Evolutionary conservation across 1,284 basidiomycete genomes (phyloP), one percentile per base, ranked within the genome.

Genomic region (Pascua guehoae): DNA sequence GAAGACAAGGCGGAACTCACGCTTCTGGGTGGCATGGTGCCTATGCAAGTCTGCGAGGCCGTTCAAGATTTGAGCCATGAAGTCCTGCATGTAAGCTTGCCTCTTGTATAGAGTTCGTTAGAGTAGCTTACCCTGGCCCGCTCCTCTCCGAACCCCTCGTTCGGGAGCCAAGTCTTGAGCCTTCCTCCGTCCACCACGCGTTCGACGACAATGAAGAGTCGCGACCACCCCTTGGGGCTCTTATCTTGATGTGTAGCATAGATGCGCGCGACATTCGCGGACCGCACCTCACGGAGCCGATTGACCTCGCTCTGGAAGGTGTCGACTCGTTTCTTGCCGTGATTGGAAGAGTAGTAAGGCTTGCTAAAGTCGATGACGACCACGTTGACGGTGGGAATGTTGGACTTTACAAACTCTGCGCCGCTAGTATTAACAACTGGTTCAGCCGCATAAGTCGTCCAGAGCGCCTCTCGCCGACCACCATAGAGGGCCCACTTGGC

Each of bases 341-440:
- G 70, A 0, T 62, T 36, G 0, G 72, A 65, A 1, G 62, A 64
- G 51, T 79, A 79, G 58, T 73, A 75, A 5, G 65, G 57, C 2
- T 58, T 60, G 0, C 71, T 64, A 49, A 78, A 78, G 53, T 78
- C 77, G 61, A 78, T 60, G 41, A 78, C 66, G 24, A 73, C 67
- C 2, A 77, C 69, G 8, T 63, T 57, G n/a, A 72, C 53, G 1
- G 60, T 64, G 1, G 73, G 73, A 10, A 65, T 59, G 12, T 61
- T 53, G 82, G 74, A 78, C 66, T 84, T 84, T 12, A 79, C 77
- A 16, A 79, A 69, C 9, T 47, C 36, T 8, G 51, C 56, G 4
- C 24, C 24, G 24, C 24, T 32, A 32, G 24, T 32, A n/a, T n/a
- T n/a, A 32, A 32, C 24, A 7, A 32, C 24, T 0, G 73, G 74